Conservation (phyloP, 2,329 filamentous ascomycete species). For the Elsinoe fawcettii region DNA sequence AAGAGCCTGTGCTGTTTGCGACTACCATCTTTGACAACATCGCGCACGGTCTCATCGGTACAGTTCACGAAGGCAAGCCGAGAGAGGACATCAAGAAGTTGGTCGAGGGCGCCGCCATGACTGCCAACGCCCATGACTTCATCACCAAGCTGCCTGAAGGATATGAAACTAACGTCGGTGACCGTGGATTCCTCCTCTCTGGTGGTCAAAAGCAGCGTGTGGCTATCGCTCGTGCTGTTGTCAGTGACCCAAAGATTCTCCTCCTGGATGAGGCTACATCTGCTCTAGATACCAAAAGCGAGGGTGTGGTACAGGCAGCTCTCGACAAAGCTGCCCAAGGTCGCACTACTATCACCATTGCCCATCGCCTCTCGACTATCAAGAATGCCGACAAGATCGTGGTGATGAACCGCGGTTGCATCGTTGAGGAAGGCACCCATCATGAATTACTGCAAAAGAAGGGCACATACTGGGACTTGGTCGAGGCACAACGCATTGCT, state of each 20-base stretch:
- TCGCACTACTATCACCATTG: slow-evolving; percentile 91
- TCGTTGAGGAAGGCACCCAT: slow-evolving; percentile 88
- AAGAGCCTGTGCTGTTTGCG: slow-evolving; percentile 85
- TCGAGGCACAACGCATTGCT: slow-evolving; percentile 79
- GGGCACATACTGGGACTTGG: slow-evolving; percentile 74
- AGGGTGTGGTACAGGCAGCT: slow-evolving; percentile 88
- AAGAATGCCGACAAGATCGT: slow-evolving; percentile 92
- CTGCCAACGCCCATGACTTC: slow-evolving; percentile 92
- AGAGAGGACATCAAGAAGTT: slow-evolving; percentile 63
- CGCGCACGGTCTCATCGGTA: slow-evolving; percentile 81
- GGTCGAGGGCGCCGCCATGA: slow-evolving; percentile 73
- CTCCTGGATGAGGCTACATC: slow-evolving; percentile 93
- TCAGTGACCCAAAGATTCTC: slow-evolving; percentile 84
- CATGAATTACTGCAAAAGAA: slow-evolving; percentile 63
- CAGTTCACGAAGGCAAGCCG: slow-evolving; percentile 59
- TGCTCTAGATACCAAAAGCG: slow-evolving; percentile 86
- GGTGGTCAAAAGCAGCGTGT: slow-evolving; percentile 97
- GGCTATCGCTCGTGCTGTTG: slow-evolving; percentile 82
- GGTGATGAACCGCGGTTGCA: slow-evolving; percentile 77
- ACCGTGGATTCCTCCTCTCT: slow-evolving; percentile 83
- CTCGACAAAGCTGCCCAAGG: slow-evolving; percentile 78
- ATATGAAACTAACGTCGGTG: slow-evolving; percentile 91
- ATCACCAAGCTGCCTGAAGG: slow-evolving; percentile 72
- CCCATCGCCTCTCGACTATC: slow-evolving; percentile 90
- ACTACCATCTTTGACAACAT: slow-evolving; percentile 89